phyloP scores from a whole-genome alignment of 192 early-diverging fungal genomes.

The Phycomyces blakesleeanus region DNA sequence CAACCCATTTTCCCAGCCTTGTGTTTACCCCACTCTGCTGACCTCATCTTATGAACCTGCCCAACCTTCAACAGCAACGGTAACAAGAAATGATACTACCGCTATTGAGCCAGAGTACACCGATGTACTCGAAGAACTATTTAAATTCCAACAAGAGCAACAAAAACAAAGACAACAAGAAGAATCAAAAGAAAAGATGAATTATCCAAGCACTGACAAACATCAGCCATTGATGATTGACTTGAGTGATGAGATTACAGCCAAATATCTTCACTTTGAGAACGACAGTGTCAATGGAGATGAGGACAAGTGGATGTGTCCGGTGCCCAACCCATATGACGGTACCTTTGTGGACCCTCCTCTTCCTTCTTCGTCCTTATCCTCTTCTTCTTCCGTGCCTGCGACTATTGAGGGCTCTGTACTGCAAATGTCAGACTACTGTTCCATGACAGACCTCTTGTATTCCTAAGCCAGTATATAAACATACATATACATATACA shows the following conservation, averaged over 20 bases:
- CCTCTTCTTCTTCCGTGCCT: too few relatives aligned
- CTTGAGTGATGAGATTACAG: background rate
- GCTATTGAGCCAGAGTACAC: background rate
- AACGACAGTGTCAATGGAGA: background rate
- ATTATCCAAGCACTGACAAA: too few relatives aligned
- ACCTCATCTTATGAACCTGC: background rate
- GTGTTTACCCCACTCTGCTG: background rate
- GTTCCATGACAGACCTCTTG: background rate
- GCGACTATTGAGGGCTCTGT: too few relatives aligned
- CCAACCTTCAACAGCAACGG: background rate
- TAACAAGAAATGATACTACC: too few relatives aligned
- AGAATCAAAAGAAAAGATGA: too few relatives aligned
- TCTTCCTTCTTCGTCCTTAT: background rate
- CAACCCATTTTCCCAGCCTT: background rate
- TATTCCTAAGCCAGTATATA: background rate
- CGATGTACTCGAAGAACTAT: background rate
- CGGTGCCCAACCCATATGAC: background rate
- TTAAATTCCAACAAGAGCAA: background rate
- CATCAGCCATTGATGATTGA: background rate
- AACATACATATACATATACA: too few relatives aligned
- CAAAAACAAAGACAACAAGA: background rate
- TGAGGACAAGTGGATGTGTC: background rate
- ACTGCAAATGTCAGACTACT: background rate
- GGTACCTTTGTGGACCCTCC: background rate
- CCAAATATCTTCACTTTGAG: conserved; percentile 1